Base-by-base conservation (phyloP, 2,329 filamentous ascomycete species). In the Colletotrichum musae region DNA sequence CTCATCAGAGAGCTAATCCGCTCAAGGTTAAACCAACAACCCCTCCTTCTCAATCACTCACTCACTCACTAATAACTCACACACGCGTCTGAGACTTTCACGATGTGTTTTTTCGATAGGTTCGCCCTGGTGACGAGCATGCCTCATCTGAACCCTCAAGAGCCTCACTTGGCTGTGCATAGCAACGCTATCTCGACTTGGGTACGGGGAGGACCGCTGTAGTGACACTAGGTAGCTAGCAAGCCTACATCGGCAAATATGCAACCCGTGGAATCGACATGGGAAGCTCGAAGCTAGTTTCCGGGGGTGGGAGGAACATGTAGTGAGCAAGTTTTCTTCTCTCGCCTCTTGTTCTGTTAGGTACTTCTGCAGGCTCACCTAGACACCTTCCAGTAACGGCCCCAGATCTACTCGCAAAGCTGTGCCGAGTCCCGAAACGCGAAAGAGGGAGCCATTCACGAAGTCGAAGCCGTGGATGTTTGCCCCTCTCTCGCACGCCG, bases 1-100 rank as follows among this genome's bases (percentile, higher is more conserved):
- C 66, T 18, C 43, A 66, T 69, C 66, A 9, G n/a, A 3, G 51
- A 65, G 66, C 66, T 69, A 69, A 59, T 56, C 66, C 62, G 50
- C 51, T 45, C 50, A 60, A 60, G 66, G 66, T 66, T 66, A 69
- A 56, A 53, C 39, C 51, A 43, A 50, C 41, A 66, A 60, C 66
- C 64, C 56, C 32, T 15, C 48, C 18, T 13, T 12, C 21, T 2
- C 50, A 43, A 36, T 9, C 47, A 13, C 32, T 10, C 47, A 48
- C 54, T 24, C 21, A 6, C 7, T 10, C 48, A 4, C 5, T 21
- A 18, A 5, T 12, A 21, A n/a, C n/a, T 51, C 21, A 26, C 21
- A 3, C 50, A 43, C 3, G 21, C 21, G 4, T 12, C 5, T 16
- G 41, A 43, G 41, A 36, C 32, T 43, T 43, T 43, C 13, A 43